phyloP scores from a whole-genome alignment of 1,284 basidiomycete species.

The Microbotryum saponariae region DNA sequence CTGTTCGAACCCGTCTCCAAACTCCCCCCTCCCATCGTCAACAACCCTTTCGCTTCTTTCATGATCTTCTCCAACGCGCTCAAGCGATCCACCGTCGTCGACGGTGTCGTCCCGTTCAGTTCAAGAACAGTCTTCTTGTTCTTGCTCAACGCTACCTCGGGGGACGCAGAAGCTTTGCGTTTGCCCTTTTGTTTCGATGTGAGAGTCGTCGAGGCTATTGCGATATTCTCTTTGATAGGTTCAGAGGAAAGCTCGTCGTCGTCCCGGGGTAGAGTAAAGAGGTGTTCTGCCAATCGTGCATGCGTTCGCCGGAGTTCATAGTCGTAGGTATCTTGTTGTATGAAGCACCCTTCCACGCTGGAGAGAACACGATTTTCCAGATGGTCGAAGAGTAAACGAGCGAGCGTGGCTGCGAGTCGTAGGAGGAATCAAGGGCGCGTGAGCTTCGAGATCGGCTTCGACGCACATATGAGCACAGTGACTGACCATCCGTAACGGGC shows the following conservation, averaged over 20 bases:
- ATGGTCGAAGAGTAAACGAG: slow-evolving; percentile 20
- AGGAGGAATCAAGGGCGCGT: background rate
- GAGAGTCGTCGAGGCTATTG: too few relatives aligned
- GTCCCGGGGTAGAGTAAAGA: background rate
- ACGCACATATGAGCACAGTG: background rate
- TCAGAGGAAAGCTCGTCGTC: background rate
- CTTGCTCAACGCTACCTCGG: slow-evolving; percentile 2
- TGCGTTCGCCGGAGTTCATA: background rate
- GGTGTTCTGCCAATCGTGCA: background rate
- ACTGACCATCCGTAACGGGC: slow-evolving; percentile 7
- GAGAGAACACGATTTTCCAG: slow-evolving; percentile 11
- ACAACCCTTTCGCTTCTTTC: slow-evolving; percentile 14
- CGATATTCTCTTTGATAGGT: background rate
- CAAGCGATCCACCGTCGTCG: background rate
- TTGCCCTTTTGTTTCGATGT: background rate
- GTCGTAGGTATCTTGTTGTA: slow-evolving; percentile 4
- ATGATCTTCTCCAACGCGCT: slow-evolving; percentile 14
- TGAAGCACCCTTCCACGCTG: background rate
- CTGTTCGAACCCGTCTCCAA: too few relatives aligned
- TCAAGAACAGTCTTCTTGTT: slow-evolving; percentile 19
- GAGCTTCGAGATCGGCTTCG: background rate
- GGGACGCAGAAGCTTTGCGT: background rate
- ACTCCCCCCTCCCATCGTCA: background rate
- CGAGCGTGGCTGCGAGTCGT: slow-evolving; percentile 11
- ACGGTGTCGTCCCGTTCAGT: background rate